Conservation (phyloP, 1,284 basidiomycete genomes). For the Naganishia sp. region DNA sequence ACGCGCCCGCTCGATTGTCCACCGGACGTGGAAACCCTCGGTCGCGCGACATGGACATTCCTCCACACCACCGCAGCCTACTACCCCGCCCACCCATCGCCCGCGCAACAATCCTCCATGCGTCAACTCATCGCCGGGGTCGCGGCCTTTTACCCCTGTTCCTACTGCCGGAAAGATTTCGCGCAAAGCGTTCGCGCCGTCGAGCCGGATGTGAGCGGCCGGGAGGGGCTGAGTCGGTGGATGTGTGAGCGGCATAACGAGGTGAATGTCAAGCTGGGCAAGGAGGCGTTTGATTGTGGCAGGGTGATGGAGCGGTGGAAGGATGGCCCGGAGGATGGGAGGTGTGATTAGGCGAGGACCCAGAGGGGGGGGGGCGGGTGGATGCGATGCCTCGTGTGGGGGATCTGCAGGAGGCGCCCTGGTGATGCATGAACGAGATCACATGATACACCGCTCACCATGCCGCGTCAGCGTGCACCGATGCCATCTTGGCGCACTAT, state of each 20-base stretch:
- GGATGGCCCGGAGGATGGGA: constrained; percentile 81
- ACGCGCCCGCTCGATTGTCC: constrained; percentile 69
- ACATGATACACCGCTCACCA: too few relatives aligned
- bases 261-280: constrained; percentile 82
- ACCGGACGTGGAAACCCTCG: constrained; percentile 80
- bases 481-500: too few relatives aligned
- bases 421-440: too few relatives aligned
- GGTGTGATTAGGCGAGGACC: constrained; percentile 66
- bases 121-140: constrained; percentile 71
- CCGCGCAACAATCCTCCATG: constrained; percentile 76
- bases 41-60: constrained; percentile 92
- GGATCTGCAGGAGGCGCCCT: too few relatives aligned
- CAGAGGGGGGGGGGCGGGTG: too few relatives aligned
- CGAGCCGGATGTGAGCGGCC: constrained; percentile 72
- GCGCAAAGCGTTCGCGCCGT: constrained; percentile 60
- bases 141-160: constrained; percentile 82
- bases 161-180: constrained; percentile 78
- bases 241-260: constrained; percentile 88
- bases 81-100: constrained; percentile 76
- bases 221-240: constrained; percentile 73
- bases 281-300: constrained; percentile 73
- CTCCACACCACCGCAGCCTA: constrained; percentile 90
- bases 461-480: too few relatives aligned
- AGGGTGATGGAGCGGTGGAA: constrained; percentile 84
- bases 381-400: too few relatives aligned